These are phyloP conservation scores for Saturnispora halmiae DNA, from an alignment of 805 yeast species.

Conservation along the genomic window DNA sequence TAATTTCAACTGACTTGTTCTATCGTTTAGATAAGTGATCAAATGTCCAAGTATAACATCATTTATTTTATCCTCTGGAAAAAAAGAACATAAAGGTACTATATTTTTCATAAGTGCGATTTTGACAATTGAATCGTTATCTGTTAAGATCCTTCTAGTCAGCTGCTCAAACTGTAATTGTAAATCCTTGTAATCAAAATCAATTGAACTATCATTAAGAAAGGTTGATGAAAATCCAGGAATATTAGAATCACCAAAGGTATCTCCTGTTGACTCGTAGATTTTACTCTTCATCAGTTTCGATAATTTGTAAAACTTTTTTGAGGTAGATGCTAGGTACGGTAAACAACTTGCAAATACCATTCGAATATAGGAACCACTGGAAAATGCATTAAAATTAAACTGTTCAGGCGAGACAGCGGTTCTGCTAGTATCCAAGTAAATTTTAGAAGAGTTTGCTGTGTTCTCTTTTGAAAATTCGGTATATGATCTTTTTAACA, in stretches of 20 bases:
- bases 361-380: slow-evolving; percentile 42
- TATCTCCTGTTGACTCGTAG: too few species aligned
- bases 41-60: slow-evolving; percentile 84
- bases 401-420: neutral
- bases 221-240: slow-evolving; percentile 28
- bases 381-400: neutral
- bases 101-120: slow-evolving; percentile 62
- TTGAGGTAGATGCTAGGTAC: slow-evolving; percentile 54
- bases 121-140: slow-evolving; percentile 54
- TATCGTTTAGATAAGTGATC: slow-evolving; percentile 84
- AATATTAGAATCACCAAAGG: slow-evolving; percentile 35
- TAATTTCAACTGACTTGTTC: slow-evolving; percentile 54
- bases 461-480: slow-evolving; percentile 6
- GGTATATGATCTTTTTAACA: slow-evolving; percentile 32
- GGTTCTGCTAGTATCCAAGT: slow-evolving; percentile 3
- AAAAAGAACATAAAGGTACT: slow-evolving; percentile 67
- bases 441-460: neutral
- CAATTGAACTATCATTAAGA: slow-evolving; percentile 26
- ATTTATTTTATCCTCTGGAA: slow-evolving; percentile 82
- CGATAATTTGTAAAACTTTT: slow-evolving; percentile 54
- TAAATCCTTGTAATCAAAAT: slow-evolving; percentile 36
- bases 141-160: slow-evolving; percentile 59
- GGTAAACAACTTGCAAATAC: slow-evolving; percentile 71
- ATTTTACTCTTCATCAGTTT: slow-evolving; percentile 34
- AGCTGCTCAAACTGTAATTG: slow-evolving; percentile 55